Evolutionary conservation across 306 rosid genomes (phyloP).

Genomic region (Quercus berberidifolia): DNA sequence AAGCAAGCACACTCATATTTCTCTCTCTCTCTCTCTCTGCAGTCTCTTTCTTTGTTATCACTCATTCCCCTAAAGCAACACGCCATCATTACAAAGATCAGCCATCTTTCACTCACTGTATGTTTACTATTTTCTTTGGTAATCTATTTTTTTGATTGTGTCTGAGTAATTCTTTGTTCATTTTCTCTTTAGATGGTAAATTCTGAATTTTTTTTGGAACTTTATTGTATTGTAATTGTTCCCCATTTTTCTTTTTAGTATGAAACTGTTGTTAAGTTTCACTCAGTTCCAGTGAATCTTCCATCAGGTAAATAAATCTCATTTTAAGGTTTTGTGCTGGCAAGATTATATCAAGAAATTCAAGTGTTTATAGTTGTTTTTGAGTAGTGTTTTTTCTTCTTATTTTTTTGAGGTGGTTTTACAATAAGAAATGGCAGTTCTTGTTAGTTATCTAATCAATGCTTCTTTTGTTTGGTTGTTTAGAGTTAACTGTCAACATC

Average conservation of each 20-base stretch:
- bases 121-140: not conserved
- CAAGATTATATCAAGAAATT: not conserved
- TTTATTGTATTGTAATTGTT: not conserved
- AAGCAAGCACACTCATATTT: not conserved
- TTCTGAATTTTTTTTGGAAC: conserved; percentile 20
- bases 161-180: not conserved
- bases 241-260: not conserved
- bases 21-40: conserved; percentile 24
- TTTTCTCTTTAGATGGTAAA: not conserved
- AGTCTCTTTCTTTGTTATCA: conserved; percentile 40
- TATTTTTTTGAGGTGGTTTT: not conserved
- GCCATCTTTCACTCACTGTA: not conserved
- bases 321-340: not conserved
- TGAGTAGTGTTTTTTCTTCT: conserved; percentile 18
- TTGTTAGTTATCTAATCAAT: not conserved
- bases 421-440: not conserved
- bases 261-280: not conserved
- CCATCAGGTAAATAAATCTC: not conserved
- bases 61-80: conserved; percentile 45
- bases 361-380: conserved; percentile 12
- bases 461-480: conserved; percentile 8
- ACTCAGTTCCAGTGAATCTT: not conserved
- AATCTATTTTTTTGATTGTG: not conserved
- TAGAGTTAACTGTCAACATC: conserved; percentile 7
- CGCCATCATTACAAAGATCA: conserved; percentile 27